Evolutionary conservation across 106 monocot species (phyloP).

Genomic region (Acorus calamus): DNA sequence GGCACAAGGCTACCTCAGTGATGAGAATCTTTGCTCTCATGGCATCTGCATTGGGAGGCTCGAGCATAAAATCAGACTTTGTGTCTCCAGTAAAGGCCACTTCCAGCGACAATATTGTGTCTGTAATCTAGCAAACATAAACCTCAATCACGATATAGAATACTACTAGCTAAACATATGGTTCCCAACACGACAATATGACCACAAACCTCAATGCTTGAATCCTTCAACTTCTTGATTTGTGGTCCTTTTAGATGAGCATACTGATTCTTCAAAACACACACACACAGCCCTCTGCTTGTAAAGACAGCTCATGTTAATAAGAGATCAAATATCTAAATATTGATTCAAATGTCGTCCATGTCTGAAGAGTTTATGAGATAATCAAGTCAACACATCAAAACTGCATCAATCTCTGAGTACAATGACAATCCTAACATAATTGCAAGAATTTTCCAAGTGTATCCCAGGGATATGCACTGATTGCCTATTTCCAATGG

Average conservation of each 20-base stretch:
- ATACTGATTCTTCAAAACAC: conserved; percentile 93
- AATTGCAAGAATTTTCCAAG: too few relatives aligned
- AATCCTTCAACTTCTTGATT: conserved; percentile 77
- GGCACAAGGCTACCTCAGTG: conserved; percentile 50
- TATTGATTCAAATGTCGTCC: too few relatives aligned
- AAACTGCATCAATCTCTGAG: too few relatives aligned
- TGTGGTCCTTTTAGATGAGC: conserved; percentile 67
- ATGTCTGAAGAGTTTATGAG: too few relatives aligned
- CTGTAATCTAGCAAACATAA: conserved; percentile 61
- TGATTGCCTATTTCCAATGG: too few relatives aligned
- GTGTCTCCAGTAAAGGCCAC: conserved; percentile 97
- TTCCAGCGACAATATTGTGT: conserved; percentile 84
- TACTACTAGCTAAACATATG: too few relatives aligned
- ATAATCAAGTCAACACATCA: too few relatives aligned
- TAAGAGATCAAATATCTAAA: too few relatives aligned
- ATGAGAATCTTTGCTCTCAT: conserved; percentile 95
- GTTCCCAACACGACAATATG: background rate
- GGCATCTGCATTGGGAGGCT: conserved; percentile 93
- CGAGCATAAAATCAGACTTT: conserved; percentile 84
- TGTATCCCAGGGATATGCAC: too few relatives aligned
- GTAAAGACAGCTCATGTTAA: too few relatives aligned
- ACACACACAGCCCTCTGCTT: too few relatives aligned
- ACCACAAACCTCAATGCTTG: conserved; percentile 67
- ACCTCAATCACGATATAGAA: background rate
- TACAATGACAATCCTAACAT: too few relatives aligned